Base-by-base conservation (phyloP, 139 green algal genomes). In the Coelastrella sp. region DNA sequence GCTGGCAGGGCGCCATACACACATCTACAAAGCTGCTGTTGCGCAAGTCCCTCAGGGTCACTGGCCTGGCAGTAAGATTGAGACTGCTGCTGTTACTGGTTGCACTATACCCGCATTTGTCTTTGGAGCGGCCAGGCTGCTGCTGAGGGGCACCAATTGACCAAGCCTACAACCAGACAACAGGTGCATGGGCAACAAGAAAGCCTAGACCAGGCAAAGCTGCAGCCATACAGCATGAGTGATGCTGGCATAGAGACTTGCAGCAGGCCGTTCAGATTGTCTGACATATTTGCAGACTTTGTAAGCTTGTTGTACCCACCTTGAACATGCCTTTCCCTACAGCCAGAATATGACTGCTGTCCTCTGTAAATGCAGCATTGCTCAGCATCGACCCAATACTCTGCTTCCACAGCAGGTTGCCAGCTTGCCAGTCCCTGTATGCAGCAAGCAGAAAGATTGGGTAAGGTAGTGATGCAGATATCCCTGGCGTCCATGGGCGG, bases 401-500 rank as follows among this genome's bases (percentile, higher is more conserved):
- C 76, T 87, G 62, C 21, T 68, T 72, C 19, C 67, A 75, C 30
- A 92, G 34, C 50, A 91, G 43, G 32, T 27, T 25, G 15, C 88
- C 82, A 1, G 79, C 41, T 51, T 71, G 45, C 86, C 87, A 92
- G 53, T 93, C 87, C 90, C 90, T 92, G 15, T 88, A 62, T 45
- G 30, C 11, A 25, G 15, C 48, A 57, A 23, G n/a, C n/a, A n/a
- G n/a, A n/a, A n/a, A n/a, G n/a, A n/a, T n/a, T n/a, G n/a, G n/a
- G n/a, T n/a, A n/a, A n/a, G n/a, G n/a, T n/a, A n/a, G n/a, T n/a
- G n/a, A n/a, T n/a, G n/a, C n/a, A n/a, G n/a, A n/a, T n/a, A n/a
- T n/a, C n/a, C n/a, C n/a, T n/a, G n/a, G n/a, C n/a, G n/a, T n/a
- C n/a, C n/a, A n/a, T n/a, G n/a, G n/a, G n/a, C n/a, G n/a, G n/a